phyloP scores from a whole-genome alignment of 805 yeast species.

The Saturnispora mendoncae region DNA sequence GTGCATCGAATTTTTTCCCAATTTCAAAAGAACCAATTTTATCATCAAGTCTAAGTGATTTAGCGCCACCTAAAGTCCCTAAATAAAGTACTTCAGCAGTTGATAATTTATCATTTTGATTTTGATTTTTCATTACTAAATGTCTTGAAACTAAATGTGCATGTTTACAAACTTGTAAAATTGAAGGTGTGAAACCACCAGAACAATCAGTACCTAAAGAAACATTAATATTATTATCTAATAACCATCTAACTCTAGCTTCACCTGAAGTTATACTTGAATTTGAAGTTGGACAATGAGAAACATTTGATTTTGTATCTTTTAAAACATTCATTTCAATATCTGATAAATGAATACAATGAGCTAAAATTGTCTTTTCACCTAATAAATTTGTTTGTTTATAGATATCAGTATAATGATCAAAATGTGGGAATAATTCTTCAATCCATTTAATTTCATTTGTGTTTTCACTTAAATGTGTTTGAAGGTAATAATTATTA shows the following conservation, averaged over 20 bases:
- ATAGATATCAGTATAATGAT: slow-evolving; percentile 70
- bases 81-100: slow-evolving; percentile 67
- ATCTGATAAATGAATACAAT: slow-evolving; percentile 68
- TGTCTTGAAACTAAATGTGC: slow-evolving; percentile 68
- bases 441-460: slow-evolving; percentile 68
- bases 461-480: slow-evolving; percentile 81
- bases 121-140: slow-evolving; percentile 46
- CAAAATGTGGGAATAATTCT: slow-evolving; percentile 61
- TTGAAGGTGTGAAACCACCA: slow-evolving; percentile 65
- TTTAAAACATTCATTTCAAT: slow-evolving; percentile 55
- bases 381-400: slow-evolving; percentile 51
- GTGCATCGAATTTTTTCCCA: slow-evolving; percentile 82
- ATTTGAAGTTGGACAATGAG: slow-evolving; percentile 93
- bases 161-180: slow-evolving; percentile 57
- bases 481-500: slow-evolving; percentile 62
- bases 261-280: slow-evolving; percentile 85
- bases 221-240: slow-evolving; percentile 61
- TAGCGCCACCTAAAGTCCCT: slow-evolving; percentile 88
- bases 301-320: slow-evolving; percentile 53
- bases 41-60: slow-evolving; percentile 49
- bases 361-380: slow-evolving; percentile 73
- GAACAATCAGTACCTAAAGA: slow-evolving; percentile 76
- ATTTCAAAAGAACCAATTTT: slow-evolving; percentile 60
- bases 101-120: slow-evolving; percentile 41
- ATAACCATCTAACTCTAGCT: slow-evolving; percentile 65